A percentile compares a stretch with the other conserved stretches of the same genome.
Evolutionary conservation across 805 yeast genomes (phyloP).

Genomic region (Schwanniomyces polymorphus): DNA sequence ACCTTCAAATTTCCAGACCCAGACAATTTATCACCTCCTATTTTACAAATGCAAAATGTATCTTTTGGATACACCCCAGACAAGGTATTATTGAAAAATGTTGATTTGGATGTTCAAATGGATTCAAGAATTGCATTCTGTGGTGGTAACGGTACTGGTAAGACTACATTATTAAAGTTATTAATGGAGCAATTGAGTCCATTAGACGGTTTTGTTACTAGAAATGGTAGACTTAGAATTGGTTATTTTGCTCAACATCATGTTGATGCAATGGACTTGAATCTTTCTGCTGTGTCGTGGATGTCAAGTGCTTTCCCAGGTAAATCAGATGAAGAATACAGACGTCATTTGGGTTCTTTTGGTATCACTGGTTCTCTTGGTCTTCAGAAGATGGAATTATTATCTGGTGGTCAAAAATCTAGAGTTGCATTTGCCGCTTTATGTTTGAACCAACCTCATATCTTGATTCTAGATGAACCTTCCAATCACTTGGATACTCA

Average conservation of each 20-base stretch:
- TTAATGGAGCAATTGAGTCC: constrained; percentile 80
- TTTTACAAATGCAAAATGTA: constrained; percentile 83
- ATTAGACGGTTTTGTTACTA: constrained; percentile 70
- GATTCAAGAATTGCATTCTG: constrained; percentile 94
- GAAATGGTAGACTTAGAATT: constrained; percentile 83
- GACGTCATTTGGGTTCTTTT: constrained; percentile 94
- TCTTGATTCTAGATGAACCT: constrained; percentile 93
- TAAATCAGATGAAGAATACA: constrained; percentile 91
- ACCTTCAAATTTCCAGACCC: constrained; percentile 95
- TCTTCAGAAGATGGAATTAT: constrained; percentile 80
- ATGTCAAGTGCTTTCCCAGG: constrained; percentile 89
- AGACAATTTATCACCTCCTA: constrained; percentile 89
- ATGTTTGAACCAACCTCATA: constrained; percentile 87
- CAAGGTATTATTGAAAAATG: constrained; percentile 66
- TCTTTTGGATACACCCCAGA: constrained; percentile 77
- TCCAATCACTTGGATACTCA: constrained; percentile 97
- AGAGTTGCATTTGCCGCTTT: constrained; percentile 97
- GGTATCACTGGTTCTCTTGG: constrained; percentile 96
- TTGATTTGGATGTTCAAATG: constrained; percentile 88
- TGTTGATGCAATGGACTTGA: constrained; percentile 94
- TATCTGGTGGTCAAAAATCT: constrained; percentile 98
- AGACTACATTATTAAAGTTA: constrained; percentile 87
- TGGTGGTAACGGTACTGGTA: constrained; percentile 99
- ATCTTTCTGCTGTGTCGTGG: constrained; percentile 88
- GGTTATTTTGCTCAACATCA: constrained; percentile 99